Conservation (phyloP, 2,329 filamentous ascomycete species). For the Rhynchosporium graminicola region DNA sequence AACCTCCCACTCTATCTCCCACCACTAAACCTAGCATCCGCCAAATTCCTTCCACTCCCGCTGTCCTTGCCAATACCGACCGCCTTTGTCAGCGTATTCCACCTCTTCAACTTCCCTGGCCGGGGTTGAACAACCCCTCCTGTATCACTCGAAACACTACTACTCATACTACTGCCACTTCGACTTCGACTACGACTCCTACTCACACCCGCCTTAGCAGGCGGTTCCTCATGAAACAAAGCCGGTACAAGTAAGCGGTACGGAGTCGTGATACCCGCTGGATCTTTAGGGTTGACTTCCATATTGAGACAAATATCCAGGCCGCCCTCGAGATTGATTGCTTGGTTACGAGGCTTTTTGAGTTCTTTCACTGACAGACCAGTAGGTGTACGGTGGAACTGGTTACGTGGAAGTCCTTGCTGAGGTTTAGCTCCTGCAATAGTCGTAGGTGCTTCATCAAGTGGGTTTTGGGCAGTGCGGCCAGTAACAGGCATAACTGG, state of each 20-base stretch:
- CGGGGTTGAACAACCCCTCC: background rate
- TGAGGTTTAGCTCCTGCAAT: conserved; percentile 29
- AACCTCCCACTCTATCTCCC: background rate
- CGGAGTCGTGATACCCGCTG: conserved; percentile 81
- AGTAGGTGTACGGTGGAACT: conserved; percentile 70
- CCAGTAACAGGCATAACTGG: conserved; percentile 33
- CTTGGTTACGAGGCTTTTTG: conserved; percentile 54
- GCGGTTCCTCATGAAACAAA: conserved; percentile 54
- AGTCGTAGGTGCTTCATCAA: conserved; percentile 31
- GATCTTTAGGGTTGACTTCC: conserved; percentile 83
- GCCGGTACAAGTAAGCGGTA: conserved; percentile 86
- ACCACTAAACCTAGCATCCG: background rate
- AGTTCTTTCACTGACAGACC: conserved; percentile 64
- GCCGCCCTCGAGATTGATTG: conserved; percentile 78
- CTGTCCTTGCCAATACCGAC: conserved; percentile 15
- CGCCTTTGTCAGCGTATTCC: conserved; percentile 26
- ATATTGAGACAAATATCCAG: conserved; percentile 87
- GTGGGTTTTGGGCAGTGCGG: conserved; percentile 25
- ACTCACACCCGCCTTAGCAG: conserved; percentile 7
- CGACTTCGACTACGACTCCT: conserved; percentile 20
- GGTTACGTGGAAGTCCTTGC: conserved; percentile 21
- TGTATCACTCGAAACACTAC: background rate
- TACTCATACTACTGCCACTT: background rate
- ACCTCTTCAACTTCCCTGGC: conserved; percentile 15
- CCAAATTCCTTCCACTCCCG: background rate